These are phyloP conservation scores for Curvularia hawaiiensis DNA, from an alignment of 2,329 filamentous ascomycete genomes.

Conservation along the genomic window DNA sequence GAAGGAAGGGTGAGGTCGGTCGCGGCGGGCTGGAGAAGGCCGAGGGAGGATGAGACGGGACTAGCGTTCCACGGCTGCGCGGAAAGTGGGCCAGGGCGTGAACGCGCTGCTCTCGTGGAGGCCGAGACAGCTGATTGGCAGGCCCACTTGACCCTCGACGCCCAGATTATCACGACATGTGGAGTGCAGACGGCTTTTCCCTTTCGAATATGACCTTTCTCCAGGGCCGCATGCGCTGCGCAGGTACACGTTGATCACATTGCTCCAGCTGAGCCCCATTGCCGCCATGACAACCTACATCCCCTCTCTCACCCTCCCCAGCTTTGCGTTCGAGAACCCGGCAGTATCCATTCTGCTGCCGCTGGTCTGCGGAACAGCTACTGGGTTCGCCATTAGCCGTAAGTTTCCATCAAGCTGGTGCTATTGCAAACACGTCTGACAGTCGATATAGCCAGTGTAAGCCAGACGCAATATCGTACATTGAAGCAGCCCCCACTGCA, in stretches of 20 bases:
- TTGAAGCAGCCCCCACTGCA: constrained; percentile 69
- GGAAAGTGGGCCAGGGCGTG: constrained; percentile 31
- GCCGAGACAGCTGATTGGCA: constrained; percentile 26
- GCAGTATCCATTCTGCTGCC: constrained; percentile 78
- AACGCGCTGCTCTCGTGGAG: constrained; percentile 21
- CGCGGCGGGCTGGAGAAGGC: constrained; percentile 24
- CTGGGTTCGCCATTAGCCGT: constrained; percentile 73
- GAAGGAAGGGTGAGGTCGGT: constrained; percentile 31
- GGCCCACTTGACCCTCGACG: constrained; percentile 2
- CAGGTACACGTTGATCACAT: constrained; percentile 1
- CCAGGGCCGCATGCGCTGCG: constrained; percentile 3
- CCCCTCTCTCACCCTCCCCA: constrained; percentile 76
- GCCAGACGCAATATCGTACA: constrained; percentile 65
- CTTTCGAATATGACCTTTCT: not conserved
- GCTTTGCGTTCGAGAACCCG: constrained; percentile 71
- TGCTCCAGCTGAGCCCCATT: not conserved
- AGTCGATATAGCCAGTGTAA: constrained; percentile 16
- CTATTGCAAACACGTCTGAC: constrained; percentile 4
- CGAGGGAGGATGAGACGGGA: constrained; percentile 25
- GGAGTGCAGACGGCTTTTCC: constrained; percentile 11
- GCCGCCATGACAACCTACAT: constrained; percentile 77
- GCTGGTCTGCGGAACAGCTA: constrained; percentile 71
- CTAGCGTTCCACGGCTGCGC: constrained; percentile 23
- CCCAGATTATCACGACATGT: constrained; percentile 14
- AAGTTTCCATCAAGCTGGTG: constrained; percentile 38